A percentile compares a stretch with the other conserved stretches of the same genome.
These are phyloP conservation scores for Fraxinus ornus DNA, from an alignment of 305 asterid species.

Conservation along the genomic window DNA sequence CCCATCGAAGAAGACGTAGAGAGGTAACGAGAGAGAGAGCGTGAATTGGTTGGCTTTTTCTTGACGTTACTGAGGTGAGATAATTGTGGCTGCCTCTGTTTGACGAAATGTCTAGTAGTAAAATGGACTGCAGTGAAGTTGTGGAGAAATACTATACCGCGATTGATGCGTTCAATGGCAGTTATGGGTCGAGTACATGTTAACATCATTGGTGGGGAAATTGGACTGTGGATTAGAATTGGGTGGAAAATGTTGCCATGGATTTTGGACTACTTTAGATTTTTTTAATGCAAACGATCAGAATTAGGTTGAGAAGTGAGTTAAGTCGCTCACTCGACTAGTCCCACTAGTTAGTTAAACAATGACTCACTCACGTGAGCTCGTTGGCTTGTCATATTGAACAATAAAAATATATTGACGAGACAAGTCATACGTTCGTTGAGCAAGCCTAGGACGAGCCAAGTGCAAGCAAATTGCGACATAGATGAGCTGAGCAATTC, in stretches of 20 bases:
- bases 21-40: neutral
- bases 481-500: neutral
- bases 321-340: neutral
- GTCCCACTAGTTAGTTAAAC: neutral
- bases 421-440: neutral
- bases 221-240: neutral
- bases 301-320: neutral
- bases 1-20: conserved; percentile 44
- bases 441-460: neutral
- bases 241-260: neutral
- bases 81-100: conserved; percentile 19
- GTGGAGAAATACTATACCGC: conserved; percentile 14
- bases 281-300: neutral
- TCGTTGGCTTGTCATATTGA: neutral
- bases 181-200: conserved; percentile 26
- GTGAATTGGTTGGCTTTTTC: neutral
- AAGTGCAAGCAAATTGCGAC: neutral
- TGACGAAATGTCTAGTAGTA: conserved; percentile 23
- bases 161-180: conserved; percentile 17
- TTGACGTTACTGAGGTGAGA: neutral
- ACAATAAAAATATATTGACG: neutral
- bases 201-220: conserved; percentile 24
- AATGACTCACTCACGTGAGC: neutral
- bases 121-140: neutral
- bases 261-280: neutral